phyloP scores from a whole-genome alignment of 306 rosid species.

The Quercus robur region DNA sequence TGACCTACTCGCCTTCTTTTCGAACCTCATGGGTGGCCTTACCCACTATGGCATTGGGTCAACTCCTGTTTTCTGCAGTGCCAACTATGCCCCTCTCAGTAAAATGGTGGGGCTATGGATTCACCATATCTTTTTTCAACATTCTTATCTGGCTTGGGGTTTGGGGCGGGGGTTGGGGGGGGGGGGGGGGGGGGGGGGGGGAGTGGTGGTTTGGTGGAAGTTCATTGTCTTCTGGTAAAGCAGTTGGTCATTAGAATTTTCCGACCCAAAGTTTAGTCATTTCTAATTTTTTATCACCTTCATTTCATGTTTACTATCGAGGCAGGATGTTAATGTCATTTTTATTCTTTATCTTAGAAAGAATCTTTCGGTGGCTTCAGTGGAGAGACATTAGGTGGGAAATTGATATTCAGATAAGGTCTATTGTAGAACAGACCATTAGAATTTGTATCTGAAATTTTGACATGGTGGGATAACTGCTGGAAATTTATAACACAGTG shows the following conservation, averaged over 20 bases:
- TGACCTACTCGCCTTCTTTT: conserved; percentile 61
- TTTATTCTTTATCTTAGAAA: conserved; percentile 37
- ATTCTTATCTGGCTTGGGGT: conserved; percentile 86
- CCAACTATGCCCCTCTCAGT: conserved; percentile 87
- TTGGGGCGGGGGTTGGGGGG: conserved; percentile 34
- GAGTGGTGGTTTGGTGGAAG: conserved; percentile 82
- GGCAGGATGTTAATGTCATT: conserved; percentile 31
- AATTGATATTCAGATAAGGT: conserved; percentile 26
- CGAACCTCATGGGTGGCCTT: conserved; percentile 97
- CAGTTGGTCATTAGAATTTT: conserved; percentile 23
- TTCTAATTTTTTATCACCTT: conserved; percentile 20
- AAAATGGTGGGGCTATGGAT: conserved; percentile 97
- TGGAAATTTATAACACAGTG: conserved; percentile 23
- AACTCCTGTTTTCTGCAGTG: conserved; percentile 92
- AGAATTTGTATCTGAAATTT: conserved; percentile 32
- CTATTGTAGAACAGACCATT: conserved; percentile 23
- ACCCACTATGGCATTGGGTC: conserved; percentile 98
- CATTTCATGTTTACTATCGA: conserved; percentile 27
- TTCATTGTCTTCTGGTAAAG: conserved; percentile 76
- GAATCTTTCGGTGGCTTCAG: conserved; percentile 38
- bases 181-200: conserved; percentile 10
- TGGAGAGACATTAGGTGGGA: conserved; percentile 26
- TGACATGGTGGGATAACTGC: conserved; percentile 23
- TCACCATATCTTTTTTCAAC: conserved; percentile 70
- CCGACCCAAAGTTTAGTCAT: conserved; percentile 10